A percentile compares a stretch with the other conserved stretches of the same genome.
phyloP scores from a whole-genome alignment of 2,329 filamentous ascomycete genomes.

The Aspergillus sclerotialis region DNA sequence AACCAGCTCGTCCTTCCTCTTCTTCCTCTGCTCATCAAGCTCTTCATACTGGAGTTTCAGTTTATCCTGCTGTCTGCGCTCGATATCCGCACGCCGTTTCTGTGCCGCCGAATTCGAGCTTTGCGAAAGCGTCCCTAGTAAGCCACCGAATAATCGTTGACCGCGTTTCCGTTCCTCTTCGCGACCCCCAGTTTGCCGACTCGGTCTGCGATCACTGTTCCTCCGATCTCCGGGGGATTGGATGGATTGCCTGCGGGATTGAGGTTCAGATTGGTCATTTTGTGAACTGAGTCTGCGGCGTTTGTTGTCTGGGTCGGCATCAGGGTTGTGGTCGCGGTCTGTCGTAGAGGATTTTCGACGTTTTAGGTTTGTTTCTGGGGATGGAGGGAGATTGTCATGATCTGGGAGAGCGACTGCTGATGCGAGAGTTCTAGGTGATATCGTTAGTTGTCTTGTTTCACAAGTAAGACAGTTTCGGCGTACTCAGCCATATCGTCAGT shows the following conservation, averaged over 20 bases:
- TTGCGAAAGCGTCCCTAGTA: slow-evolving; percentile 72
- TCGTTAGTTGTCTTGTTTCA: slow-evolving; percentile 3
- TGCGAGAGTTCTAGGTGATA: slow-evolving; percentile 35
- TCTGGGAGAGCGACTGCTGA: slow-evolving; percentile 51
- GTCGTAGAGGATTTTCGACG: slow-evolving; percentile 49
- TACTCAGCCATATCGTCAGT: no score
- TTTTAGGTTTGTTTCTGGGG: slow-evolving; percentile 36
- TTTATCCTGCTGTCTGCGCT: slow-evolving; percentile 72
- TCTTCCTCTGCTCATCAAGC: slow-evolving; percentile 59
- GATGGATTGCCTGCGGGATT: slow-evolving; percentile 15
- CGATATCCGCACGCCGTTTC: slow-evolving; percentile 70
- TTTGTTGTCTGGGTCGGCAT: slow-evolving; percentile 31
- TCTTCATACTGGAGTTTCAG: slow-evolving; percentile 69
- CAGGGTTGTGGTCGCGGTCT: slow-evolving; percentile 31
- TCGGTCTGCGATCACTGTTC: slow-evolving; percentile 11
- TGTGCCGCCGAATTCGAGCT: slow-evolving; percentile 56
- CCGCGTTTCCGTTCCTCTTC: slow-evolving; percentile 79
- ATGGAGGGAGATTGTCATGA: slow-evolving; percentile 17
- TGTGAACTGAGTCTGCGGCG: slow-evolving; percentile 43
- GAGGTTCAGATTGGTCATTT: slow-evolving; percentile 15
- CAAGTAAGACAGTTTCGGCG: no score
- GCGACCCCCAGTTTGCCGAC: slow-evolving; percentile 32
- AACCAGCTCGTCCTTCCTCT: slow-evolving; percentile 57
- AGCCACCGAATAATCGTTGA: slow-evolving; percentile 75
- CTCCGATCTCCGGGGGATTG: slow-evolving; percentile 11